Evolutionary conservation across 2,329 filamentous ascomycete species (phyloP).

Genomic region (Xylariaceae sp.): DNA sequence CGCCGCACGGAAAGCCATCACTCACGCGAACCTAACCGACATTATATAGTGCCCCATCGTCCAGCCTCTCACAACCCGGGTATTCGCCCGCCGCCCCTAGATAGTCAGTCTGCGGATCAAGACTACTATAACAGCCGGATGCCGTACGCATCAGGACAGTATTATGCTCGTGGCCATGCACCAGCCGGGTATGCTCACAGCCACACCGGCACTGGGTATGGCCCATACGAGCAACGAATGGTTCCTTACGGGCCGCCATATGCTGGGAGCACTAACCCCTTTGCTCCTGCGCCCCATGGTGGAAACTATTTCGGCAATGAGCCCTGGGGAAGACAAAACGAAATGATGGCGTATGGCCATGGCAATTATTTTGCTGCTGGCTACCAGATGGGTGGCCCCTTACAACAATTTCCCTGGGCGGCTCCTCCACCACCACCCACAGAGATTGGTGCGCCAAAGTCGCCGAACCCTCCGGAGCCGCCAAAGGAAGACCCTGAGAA

Average conservation of each 20-base stretch:
- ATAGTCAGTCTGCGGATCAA: conserved; percentile 57
- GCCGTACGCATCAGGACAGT: conserved; percentile 26
- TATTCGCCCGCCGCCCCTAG: conserved; percentile 44
- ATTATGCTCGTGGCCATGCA: conserved; percentile 33
- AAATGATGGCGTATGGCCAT: conserved; percentile 37
- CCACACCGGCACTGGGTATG: conserved; percentile 43
- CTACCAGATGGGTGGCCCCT: conserved; percentile 39
- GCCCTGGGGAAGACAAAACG: conserved; percentile 25
- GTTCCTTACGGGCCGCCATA: conserved; percentile 40
- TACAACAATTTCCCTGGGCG: conserved; percentile 45
- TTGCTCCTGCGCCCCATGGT: conserved; percentile 28
- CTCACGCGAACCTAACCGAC: conserved; percentile 33
- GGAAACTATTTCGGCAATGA: conserved; percentile 42
- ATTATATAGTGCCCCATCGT: conserved; percentile 33
- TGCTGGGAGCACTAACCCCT: conserved; percentile 31
- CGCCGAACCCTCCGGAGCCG: conserved; percentile 22
- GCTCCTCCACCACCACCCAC: conserved; percentile 36
- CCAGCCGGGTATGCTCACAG: conserved; percentile 43
- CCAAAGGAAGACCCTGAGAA: conserved; percentile 48
- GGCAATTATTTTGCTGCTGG: conserved; percentile 35
- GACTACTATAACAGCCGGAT: conserved; percentile 48
- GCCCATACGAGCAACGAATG: conserved; percentile 39
- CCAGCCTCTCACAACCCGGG: conserved; percentile 24
- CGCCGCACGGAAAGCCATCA: conserved; percentile 32
- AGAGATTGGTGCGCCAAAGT: conserved; percentile 25